A percentile compares a stretch with the other conserved stretches of the same genome.
These are phyloP conservation scores for Dimargaris verticillata DNA, from an alignment of 192 early-diverging fungal species.

Conservation along the genomic window DNA sequence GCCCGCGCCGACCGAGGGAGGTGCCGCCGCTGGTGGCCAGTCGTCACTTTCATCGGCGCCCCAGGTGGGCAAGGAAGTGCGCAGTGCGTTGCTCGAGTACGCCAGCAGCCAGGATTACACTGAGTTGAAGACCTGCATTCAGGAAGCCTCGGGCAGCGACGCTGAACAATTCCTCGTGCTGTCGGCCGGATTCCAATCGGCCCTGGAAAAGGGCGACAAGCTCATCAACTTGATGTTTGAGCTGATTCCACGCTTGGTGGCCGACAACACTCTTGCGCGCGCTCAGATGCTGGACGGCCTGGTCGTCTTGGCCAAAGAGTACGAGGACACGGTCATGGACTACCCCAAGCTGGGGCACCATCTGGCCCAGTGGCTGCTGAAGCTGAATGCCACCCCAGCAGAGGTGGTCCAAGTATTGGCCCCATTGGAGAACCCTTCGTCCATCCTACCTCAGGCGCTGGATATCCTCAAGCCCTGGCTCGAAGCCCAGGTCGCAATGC, in stretches of 20 bases:
- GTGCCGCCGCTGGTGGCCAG: too few species aligned
- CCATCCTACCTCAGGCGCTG: conserved; percentile 15
- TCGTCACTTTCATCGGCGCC: conserved; percentile 14
- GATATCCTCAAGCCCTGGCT: conserved; percentile 18
- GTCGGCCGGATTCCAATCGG: conserved; percentile 35
- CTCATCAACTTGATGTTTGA: conserved; percentile 33
- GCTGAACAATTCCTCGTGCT: conserved; percentile 32
- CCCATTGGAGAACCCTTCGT: conserved; percentile 16
- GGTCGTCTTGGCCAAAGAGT: conserved; percentile 31
- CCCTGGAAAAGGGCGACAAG: conserved; percentile 38
- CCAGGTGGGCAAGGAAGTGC: conserved; percentile 19
- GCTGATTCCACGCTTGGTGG: conserved; percentile 29
- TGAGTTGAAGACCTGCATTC: conserved; percentile 47
- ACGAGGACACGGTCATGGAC: conserved; percentile 59
- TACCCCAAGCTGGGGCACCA: conserved; percentile 46
- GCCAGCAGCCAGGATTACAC: conserved; percentile 31
- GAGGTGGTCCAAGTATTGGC: conserved; percentile 24
- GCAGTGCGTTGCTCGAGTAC: conserved; percentile 46
- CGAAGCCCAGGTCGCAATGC: conserved; percentile 15
- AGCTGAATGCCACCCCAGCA: conserved; percentile 29
- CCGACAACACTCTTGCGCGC: conserved; percentile 24
- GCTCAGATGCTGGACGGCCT: conserved; percentile 35
- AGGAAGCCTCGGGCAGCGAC: conserved; percentile 47
- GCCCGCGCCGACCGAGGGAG: conserved; percentile 3
- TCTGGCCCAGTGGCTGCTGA: conserved; percentile 41